A percentile compares a stretch with the other conserved stretches of the same genome.
Evolutionary conservation across 306 rosid genomes (phyloP).

Genomic region (Cercis canadensis): DNA sequence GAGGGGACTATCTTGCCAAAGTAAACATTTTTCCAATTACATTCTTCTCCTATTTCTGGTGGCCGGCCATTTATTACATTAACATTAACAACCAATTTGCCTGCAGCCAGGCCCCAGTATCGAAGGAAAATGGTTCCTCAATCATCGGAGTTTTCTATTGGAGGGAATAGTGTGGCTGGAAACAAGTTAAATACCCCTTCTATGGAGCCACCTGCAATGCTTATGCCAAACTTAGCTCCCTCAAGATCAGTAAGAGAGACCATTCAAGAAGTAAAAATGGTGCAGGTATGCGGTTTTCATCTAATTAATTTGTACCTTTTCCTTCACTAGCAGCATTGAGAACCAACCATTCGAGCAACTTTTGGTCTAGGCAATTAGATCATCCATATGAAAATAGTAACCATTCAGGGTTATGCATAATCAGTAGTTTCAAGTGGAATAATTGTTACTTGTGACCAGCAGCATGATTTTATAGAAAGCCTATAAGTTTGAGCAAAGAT

Average conservation of each 20-base stretch:
- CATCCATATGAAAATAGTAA: neutral
- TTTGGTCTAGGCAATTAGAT: slow-evolving; percentile 10
- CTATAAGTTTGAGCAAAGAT: too few relatives aligned
- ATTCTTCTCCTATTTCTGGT: neutral
- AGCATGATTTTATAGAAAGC: too few relatives aligned
- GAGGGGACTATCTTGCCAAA: slow-evolving; percentile 83
- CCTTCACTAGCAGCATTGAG: neutral
- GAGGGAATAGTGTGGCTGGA: slow-evolving; percentile 47
- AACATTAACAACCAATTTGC: slow-evolving; percentile 41
- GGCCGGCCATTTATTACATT: slow-evolving; percentile 4
- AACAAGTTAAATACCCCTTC: slow-evolving; percentile 39
- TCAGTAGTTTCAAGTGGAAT: too few relatives aligned
- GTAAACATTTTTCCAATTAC: slow-evolving; percentile 51
- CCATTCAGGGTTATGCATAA: neutral
- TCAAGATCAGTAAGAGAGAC: slow-evolving; percentile 77
- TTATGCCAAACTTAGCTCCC: slow-evolving; percentile 65
- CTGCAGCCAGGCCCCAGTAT: slow-evolving; percentile 92
- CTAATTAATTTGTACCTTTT: neutral
- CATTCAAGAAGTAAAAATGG: slow-evolving; percentile 89
- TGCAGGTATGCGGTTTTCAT: slow-evolving; percentile 60
- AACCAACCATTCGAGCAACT: neutral
- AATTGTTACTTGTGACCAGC: too few relatives aligned
- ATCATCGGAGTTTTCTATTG: slow-evolving; percentile 55
- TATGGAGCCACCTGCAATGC: slow-evolving; percentile 84
- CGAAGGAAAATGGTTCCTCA: slow-evolving; percentile 59